Base-by-base conservation (phyloP, 768 basidiomycete genomes). In the Tephrocybe sp. region DNA sequence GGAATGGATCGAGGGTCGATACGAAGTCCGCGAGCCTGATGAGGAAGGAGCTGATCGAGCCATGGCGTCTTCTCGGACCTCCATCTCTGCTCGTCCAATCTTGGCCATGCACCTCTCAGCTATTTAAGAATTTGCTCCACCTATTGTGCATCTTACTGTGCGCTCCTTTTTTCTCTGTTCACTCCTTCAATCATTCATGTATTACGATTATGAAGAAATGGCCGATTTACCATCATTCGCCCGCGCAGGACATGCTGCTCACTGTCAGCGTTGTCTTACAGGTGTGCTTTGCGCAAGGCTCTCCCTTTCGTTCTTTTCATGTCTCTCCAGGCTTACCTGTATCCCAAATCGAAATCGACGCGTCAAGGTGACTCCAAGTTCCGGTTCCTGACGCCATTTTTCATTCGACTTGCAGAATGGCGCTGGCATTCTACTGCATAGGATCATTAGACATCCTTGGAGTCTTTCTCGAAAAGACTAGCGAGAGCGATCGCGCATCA, bases 391-490 rank as follows among this genome's bases (percentile, higher is more conserved):
- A 35, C 9, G 38, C 46, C 43, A 44, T 34, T 50, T 52, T 58
- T 58, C 27, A 55, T 42, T 25, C 15, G 43, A 21, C 36, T 51
- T 15, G 37, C 45, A 97, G 95, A 60, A 72, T 96, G 61, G 91
- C 90, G 4, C 63, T 97, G 41, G 84, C 77, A 15, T 98, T 93
- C 72, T 99, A 98, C 64, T 92, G 89, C 57, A 70, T 98, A 16
- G 87, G 92, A 0, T 77, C 82, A 0, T 71, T 99, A 28, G 95
- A 98, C 60, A 69, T 98, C 25, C 75, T 93, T 9, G 83, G 77
- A 2, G 62, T 70, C 0, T 53, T 87, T 5, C 64, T 76, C 22
- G 59, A 67, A 7, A 79, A 79, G 55, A 76, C 75, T 1, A 75
- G 63, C 8, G 62, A 72, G 6, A 57, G 62, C 13, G 84, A 93